These are phyloP conservation scores for Aspergillus sp. DNA, from an alignment of 2,329 filamentous ascomycete species.

Conservation along the genomic window DNA sequence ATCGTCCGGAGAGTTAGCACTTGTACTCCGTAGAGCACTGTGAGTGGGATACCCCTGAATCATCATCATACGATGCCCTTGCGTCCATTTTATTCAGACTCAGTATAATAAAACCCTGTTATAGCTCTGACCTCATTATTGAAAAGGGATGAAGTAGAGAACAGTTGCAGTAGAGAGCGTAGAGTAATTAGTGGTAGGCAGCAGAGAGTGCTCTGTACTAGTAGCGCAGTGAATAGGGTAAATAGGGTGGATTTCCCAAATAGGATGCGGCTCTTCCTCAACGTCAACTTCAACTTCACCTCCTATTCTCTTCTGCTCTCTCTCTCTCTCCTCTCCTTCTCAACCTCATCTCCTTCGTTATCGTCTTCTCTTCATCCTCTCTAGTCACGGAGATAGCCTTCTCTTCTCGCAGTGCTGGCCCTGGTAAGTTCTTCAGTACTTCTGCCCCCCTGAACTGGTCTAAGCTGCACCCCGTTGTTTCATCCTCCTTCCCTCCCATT, in stretches of 20 bases:
- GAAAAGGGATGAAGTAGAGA: too few species aligned
- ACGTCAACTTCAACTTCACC: not conserved
- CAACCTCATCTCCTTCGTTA: conserved; percentile 2
- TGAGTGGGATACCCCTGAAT: too few species aligned
- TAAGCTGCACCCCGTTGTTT: conserved; percentile 1
- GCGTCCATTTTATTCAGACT: too few species aligned
- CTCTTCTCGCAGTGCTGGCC: not conserved
- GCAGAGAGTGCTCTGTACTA: not conserved
- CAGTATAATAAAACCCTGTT: too few species aligned
- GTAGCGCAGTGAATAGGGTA: not conserved
- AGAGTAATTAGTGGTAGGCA: not conserved
- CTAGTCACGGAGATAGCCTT: not conserved
- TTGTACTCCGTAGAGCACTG: too few species aligned
- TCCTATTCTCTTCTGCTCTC: not conserved
- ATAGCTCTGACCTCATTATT: too few species aligned
- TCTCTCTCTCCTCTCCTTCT: conserved; percentile 1
- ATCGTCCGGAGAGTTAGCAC: too few species aligned
- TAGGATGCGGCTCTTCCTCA: not conserved
- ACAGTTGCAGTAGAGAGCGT: too few species aligned
- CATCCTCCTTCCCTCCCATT: not conserved
- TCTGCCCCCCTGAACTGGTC: not conserved
- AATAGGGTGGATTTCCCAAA: not conserved
- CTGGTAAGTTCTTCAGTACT: not conserved
- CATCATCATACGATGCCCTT: too few species aligned
- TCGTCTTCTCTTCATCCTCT: not conserved